A percentile compares a stretch with the other conserved stretches of the same genome.
phyloP scores from a whole-genome alignment of 768 basidiomycete genomes.

The Porphyrellus cyaneotinctus region DNA sequence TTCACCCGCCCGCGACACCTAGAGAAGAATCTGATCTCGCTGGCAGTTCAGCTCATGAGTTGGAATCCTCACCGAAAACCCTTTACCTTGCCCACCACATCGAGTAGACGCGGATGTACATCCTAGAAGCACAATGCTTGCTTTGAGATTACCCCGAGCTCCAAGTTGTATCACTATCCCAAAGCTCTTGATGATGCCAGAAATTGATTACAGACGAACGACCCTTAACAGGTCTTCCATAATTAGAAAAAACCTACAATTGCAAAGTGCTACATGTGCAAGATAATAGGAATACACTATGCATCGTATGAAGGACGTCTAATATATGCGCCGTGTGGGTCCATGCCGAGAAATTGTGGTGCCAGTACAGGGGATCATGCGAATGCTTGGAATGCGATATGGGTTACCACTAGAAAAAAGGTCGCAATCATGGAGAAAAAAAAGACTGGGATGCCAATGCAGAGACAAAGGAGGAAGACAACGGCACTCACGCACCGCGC shows the following conservation, averaged over 20 bases:
- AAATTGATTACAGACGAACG: conserved; percentile 5
- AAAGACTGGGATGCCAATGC: conserved; percentile 1
- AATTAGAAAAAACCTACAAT: conserved; percentile 15
- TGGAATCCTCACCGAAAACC: background rate
- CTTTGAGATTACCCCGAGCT: conserved; percentile 2
- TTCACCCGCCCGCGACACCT: background rate
- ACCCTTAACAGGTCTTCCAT: conserved; percentile 3
- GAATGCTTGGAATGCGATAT: conserved; percentile 23
- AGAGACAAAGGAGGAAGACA: background rate
- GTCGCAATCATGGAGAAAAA: conserved; percentile 2
- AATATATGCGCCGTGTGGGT: conserved; percentile 22
- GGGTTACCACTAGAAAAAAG: conserved; percentile 12
- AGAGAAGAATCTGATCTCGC: conserved; percentile 4
- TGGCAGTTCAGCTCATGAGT: conserved; percentile 26
- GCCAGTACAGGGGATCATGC: conserved; percentile 23
- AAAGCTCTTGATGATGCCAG: background rate
- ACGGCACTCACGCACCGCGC: conserved; percentile 19
- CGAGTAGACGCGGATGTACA: conserved; percentile 19
- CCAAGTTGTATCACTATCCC: conserved; percentile 17
- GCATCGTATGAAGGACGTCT: conserved; percentile 13
- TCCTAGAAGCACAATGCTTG: conserved; percentile 8
- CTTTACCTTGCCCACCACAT: conserved; percentile 12
- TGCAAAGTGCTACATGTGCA: conserved; percentile 20
- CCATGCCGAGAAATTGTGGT: conserved; percentile 21
- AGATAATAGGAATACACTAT: conserved; percentile 19